phyloP scores from a whole-genome alignment of 164 flowering plant genomes.

The Sextonia rubra region DNA sequence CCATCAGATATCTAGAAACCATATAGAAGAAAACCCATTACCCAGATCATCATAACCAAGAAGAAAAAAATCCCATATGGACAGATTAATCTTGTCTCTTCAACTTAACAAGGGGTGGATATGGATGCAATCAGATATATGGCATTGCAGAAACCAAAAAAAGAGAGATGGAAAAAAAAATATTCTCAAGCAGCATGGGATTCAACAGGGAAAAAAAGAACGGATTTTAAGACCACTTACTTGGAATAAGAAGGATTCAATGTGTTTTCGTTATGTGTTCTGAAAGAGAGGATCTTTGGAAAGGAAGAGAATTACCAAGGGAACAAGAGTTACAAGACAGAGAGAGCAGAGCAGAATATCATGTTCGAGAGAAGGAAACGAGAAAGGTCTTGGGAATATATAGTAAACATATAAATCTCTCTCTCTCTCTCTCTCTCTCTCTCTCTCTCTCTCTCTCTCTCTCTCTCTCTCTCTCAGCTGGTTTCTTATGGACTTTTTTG shows the following conservation, averaged over 20 bases:
- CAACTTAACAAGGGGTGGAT: neutral
- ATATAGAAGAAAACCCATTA: neutral
- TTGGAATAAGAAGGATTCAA: neutral
- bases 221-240: neutral
- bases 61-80: neutral
- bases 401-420: neutral
- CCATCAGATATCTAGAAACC: neutral
- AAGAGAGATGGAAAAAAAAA: neutral
- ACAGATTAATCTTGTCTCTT: neutral
- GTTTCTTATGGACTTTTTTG: too few species aligned
- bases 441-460: too few species aligned
- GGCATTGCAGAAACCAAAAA: neutral
- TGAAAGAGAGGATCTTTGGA: neutral
- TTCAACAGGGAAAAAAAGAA: neutral
- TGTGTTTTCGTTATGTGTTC: neutral
- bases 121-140: neutral
- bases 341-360: neutral
- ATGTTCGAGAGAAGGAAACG: neutral
- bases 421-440: too few species aligned
- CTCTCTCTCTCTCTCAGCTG: too few species aligned
- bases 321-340: neutral
- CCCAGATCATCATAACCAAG: neutral
- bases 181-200: neutral
- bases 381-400: neutral
- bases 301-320: neutral